phyloP scores from a whole-genome alignment of 345 rosid species.

The Populus tremula region DNA sequence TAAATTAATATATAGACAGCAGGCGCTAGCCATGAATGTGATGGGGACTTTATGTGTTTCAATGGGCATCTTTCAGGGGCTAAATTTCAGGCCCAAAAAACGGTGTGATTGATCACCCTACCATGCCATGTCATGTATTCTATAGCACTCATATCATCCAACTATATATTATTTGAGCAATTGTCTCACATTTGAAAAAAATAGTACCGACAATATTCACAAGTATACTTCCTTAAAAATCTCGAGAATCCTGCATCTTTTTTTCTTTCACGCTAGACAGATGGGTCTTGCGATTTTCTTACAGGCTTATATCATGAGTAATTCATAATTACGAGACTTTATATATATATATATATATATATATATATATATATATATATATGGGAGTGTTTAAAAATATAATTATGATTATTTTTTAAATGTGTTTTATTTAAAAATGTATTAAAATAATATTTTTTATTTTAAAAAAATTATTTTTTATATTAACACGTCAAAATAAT shows the following conservation, averaged over 20 bases:
- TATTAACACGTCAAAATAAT: too few species aligned
- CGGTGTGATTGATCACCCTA: background rate
- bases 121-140: background rate
- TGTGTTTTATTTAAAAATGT: too few species aligned
- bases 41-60: background rate
- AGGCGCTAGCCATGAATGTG: background rate
- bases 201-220: background rate
- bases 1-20: background rate
- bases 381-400: too few species aligned
- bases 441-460: too few species aligned
- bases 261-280: background rate
- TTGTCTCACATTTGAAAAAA: background rate
- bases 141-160: background rate
- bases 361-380: too few species aligned
- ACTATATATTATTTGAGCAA: background rate
- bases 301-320: background rate
- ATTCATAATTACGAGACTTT: rapidly evolving
- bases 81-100: background rate
- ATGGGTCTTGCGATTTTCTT: background rate
- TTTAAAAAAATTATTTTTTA: too few species aligned
- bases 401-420: too few species aligned
- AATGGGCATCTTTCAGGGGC: background rate
- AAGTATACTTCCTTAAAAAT: too few species aligned
- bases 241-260: too few species aligned
- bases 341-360: too few species aligned